Base-by-base conservation (phyloP, 495 filamentous ascomycete genomes). In the Penicillium angulare region DNA sequence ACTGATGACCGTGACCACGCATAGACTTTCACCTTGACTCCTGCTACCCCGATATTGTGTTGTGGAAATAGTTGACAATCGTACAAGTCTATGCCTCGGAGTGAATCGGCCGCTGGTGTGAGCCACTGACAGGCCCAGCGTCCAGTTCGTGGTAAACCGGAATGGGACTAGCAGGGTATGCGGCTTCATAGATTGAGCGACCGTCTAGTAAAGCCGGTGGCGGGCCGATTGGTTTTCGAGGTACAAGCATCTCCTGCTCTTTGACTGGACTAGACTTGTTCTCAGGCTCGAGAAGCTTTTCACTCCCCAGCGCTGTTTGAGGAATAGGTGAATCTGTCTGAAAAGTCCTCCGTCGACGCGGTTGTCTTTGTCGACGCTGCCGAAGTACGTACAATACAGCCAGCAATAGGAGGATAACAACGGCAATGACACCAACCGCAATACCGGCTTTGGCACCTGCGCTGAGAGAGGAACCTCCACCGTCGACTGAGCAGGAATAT, bases 401-500 rank as follows among this genome's bases (percentile, higher is more conserved):
- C 0, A 64, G 9, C 1, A 65, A 1, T n/a, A 70, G 44, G 17
- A 71, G 38, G 3, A 67, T n/a, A 13, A 69, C 60, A 15, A 32
- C 42, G 6, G 65, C 26, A 16, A 71, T 55, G n/a, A 64, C 62
- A 5, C 49, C 65, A 7, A 63, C 53, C 16, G 63, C 61, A 9
- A 72, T 67, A 0, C 68, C 68, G 1, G 55, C 67, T 48, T 65
- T 71, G 10, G 61, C 61, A 21, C 63, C 67, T 21, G 56, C 44
- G 31, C 60, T 59, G 4, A 70, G 59, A 12, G 46, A 43, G 15
- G 56, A 45, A 3, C 40, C 35, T 5, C 40, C 35, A 29, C 29
- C 39, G 34, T 16, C 38, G 7, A 36, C 16, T 10, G 53, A 44
- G 43, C 66, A 69, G 8, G 54, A 53, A 41, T 63, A 68, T 1